Evolutionary conservation across 2,329 filamentous ascomycete species (phyloP).

Genomic region (Scleromitrula shiraiana): DNA sequence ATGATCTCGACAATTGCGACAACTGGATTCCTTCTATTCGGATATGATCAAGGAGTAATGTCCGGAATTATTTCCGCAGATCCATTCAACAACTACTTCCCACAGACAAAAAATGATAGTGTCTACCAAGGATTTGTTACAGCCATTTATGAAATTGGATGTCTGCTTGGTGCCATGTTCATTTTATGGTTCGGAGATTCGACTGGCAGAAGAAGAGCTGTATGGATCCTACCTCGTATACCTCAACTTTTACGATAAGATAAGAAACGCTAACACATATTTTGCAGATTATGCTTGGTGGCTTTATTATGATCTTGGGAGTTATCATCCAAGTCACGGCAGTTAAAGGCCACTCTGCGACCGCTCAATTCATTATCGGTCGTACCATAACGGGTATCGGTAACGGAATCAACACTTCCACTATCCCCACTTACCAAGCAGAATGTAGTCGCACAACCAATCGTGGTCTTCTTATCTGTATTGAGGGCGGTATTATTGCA

Average conservation of each 20-base stretch:
- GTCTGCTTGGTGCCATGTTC: conserved; percentile 43
- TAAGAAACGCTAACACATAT: conserved; percentile 19
- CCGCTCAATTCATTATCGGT: conserved; percentile 49
- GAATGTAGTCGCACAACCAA: conserved; percentile 34
- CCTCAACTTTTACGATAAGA: conserved; percentile 35
- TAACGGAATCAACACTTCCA: conserved; percentile 43
- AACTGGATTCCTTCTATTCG: conserved; percentile 77
- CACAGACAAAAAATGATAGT: conserved; percentile 45
- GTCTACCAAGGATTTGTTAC: conserved; percentile 42
- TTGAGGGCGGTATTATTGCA: conserved; percentile 51
- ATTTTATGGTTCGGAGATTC: conserved; percentile 44
- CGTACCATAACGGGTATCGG: conserved; percentile 43
- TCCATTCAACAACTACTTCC: conserved; percentile 80
- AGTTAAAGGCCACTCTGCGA: conserved; percentile 30
- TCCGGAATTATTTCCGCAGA: conserved; percentile 58
- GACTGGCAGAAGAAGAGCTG: conserved; percentile 48
- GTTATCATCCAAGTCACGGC: conserved; percentile 38
- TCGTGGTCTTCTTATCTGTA: conserved; percentile 41
- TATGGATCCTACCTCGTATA: conserved; percentile 29
- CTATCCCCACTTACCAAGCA: conserved; percentile 59
- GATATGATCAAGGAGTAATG: conserved; percentile 87
- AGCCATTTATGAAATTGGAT: conserved; percentile 48
- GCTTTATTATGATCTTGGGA: conserved; percentile 50
- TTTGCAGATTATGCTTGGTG: conserved; percentile 43
- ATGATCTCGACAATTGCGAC: conserved; percentile 64